Conservation (phyloP, 495 filamentous ascomycete species). For the Cercophora samala region DNA sequence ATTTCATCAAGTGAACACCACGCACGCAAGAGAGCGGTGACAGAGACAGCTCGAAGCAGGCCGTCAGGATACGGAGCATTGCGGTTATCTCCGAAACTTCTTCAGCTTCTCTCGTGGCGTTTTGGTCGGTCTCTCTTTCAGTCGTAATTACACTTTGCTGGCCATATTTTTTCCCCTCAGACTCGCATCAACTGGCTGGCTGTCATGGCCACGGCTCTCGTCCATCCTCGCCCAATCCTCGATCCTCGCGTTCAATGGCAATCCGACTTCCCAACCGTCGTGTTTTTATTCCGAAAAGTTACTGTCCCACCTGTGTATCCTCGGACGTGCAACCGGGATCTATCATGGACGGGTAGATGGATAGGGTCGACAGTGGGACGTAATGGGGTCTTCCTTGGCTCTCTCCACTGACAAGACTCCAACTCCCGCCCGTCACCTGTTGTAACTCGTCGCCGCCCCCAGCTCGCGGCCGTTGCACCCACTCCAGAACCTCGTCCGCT, state of each 20-base stretch:
- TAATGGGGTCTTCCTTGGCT: not conserved
- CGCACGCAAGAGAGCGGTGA: not conserved
- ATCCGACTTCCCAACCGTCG: not conserved
- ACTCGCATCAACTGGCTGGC: no score
- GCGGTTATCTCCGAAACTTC: not conserved
- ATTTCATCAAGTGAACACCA: not conserved
- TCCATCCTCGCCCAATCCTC: not conserved
- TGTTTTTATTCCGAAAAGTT: not conserved
- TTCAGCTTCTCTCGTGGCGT: not conserved
- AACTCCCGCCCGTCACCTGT: conserved; percentile 18
- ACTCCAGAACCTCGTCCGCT: conserved; percentile 26
- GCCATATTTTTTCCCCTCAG: not conserved
- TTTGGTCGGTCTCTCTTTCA: not conserved
- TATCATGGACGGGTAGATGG: not conserved
- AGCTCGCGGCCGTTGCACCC: conserved; percentile 30
- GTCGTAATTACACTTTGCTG: not conserved
- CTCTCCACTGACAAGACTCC: conserved; percentile 21
- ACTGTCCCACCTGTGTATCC: not conserved
- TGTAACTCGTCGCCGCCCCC: conserved; percentile 13
- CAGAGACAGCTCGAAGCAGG: not conserved
- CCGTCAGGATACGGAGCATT: not conserved
- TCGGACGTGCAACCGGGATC: not conserved
- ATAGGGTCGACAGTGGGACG: conserved; percentile 1
- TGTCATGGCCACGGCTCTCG: no score
- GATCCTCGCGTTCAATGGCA: not conserved